These are phyloP conservation scores for Hemileccinum impolitum DNA, from an alignment of 768 basidiomycete species.

Conservation along the genomic window DNA sequence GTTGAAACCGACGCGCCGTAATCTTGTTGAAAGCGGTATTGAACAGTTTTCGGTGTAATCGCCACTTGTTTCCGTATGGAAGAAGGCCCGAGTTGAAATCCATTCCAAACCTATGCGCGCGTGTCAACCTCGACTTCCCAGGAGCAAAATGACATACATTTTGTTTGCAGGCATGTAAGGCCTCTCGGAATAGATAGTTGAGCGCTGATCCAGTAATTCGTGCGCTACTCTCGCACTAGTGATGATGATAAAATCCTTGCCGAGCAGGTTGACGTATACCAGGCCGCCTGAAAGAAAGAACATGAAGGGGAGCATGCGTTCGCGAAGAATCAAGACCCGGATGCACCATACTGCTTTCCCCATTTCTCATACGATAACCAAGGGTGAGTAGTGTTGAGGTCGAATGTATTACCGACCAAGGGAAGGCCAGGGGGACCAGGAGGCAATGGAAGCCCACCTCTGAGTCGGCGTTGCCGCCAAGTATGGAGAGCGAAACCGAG, in stretches of 20 bases:
- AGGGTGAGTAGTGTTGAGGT: conserved; percentile 20
- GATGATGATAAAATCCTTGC: conserved; percentile 28
- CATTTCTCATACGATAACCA: conserved; percentile 35
- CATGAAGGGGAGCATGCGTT: background rate
- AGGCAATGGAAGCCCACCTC: conserved; percentile 34
- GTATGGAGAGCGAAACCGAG: conserved; percentile 1
- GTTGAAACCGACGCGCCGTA: conserved; percentile 7
- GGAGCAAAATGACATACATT: conserved; percentile 7
- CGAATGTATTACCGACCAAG: conserved; percentile 22
- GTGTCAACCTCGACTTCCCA: background rate
- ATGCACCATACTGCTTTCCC: conserved; percentile 32
- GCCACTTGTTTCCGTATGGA: conserved; percentile 30
- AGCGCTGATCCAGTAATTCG: conserved; percentile 26
- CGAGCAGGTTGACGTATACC: conserved; percentile 25
- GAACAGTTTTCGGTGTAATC: conserved; percentile 29
- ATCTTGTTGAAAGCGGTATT: conserved; percentile 20
- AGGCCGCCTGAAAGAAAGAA: conserved; percentile 19
- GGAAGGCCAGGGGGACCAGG: conserved; percentile 51
- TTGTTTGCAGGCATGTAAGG: conserved; percentile 21
- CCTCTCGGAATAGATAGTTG: conserved; percentile 26
- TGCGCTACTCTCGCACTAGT: conserved; percentile 20
- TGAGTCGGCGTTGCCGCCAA: conserved; percentile 16
- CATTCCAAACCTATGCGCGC: conserved; percentile 24
- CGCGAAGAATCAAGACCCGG: background rate
- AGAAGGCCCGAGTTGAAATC: conserved; percentile 29